These are phyloP conservation scores for Cutaneotrichosporon spelunceum DNA, from an alignment of 1,284 basidiomycete genomes.

Conservation along the genomic window DNA sequence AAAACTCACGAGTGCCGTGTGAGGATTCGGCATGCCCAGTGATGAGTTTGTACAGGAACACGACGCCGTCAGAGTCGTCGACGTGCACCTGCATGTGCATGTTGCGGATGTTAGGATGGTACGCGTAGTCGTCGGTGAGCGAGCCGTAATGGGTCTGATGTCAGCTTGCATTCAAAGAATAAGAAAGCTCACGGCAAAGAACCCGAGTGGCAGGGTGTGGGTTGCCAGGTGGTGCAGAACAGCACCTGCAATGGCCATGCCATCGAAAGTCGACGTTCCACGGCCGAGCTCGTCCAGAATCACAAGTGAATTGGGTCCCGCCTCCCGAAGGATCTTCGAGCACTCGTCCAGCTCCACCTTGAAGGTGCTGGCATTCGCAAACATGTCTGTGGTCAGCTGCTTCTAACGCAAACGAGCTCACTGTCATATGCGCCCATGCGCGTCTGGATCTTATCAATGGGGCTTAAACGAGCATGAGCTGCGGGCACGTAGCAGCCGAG, in stretches of 20 bases:
- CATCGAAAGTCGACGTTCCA: constrained; percentile 64
- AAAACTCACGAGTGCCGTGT: constrained; percentile 68
- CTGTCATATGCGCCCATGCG: constrained; percentile 97
- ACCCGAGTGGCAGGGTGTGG: constrained; percentile 72
- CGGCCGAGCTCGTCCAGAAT: constrained; percentile 93
- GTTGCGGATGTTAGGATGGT: constrained; percentile 86
- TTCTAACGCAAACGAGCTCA: constrained; percentile 20
- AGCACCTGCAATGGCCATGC: constrained; percentile 94
- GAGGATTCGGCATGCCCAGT: constrained; percentile 84
- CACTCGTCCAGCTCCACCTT: constrained; percentile 95
- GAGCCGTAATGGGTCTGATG: constrained; percentile 52
- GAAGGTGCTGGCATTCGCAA: constrained; percentile 89
- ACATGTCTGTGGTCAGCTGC: constrained; percentile 62
- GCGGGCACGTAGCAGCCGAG: constrained; percentile 98
- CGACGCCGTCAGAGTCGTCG: constrained; percentile 82
- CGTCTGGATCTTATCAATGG: constrained; percentile 90
- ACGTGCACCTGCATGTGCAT: constrained; percentile 94
- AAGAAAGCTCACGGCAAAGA: constrained; percentile 52
- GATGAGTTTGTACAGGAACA: constrained; percentile 90
- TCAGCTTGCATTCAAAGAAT: not conserved
- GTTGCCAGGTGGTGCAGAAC: constrained; percentile 89
- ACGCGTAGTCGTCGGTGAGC: constrained; percentile 56
- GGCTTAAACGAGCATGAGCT: constrained; percentile 71
- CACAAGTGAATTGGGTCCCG: constrained; percentile 84
- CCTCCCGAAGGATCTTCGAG: constrained; percentile 84